A percentile compares a stretch with the other conserved stretches of the same genome.
Conservation (phyloP, 306 rosid species). For the Trifolium fragiferum region DNA sequence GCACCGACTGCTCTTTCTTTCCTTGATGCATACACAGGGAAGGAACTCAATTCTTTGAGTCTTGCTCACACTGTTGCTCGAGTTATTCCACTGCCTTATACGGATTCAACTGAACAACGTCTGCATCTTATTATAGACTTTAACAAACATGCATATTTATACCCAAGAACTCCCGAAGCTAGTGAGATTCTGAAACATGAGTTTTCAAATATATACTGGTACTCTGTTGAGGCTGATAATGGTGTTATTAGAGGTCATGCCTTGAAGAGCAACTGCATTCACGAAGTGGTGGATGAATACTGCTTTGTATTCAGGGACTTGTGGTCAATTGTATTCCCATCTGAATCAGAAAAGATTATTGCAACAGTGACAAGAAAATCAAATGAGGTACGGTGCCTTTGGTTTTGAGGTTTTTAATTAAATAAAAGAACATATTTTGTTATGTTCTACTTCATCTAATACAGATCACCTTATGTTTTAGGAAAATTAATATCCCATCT, state of each 20-base stretch:
- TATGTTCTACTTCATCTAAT: slow-evolving; percentile 22
- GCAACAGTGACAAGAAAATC: slow-evolving; percentile 73
- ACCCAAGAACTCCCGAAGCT: slow-evolving; percentile 91
- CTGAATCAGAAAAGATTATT: slow-evolving; percentile 90
- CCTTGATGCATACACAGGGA: slow-evolving; percentile 82
- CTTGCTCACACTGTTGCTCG: slow-evolving; percentile 66
- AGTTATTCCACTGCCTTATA: slow-evolving; percentile 83
- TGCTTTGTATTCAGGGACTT: slow-evolving; percentile 83
- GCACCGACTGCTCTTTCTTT: slow-evolving; percentile 78
- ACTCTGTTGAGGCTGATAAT: slow-evolving; percentile 75
- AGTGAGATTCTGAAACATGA: slow-evolving; percentile 66
- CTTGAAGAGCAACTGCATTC: slow-evolving; percentile 69
- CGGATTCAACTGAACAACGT: slow-evolving; percentile 89
- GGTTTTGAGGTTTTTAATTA: not conserved
- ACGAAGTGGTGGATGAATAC: slow-evolving; percentile 58
- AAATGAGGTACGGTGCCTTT: slow-evolving; percentile 65
- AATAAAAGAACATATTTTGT: slow-evolving; percentile 21
- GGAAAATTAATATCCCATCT: slow-evolving; percentile 13
- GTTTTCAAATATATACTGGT: slow-evolving; percentile 90
- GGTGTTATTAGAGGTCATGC: slow-evolving; percentile 87
- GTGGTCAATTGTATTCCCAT: slow-evolving; percentile 89
- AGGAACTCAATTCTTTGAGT: slow-evolving; percentile 62
- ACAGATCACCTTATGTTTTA: slow-evolving; percentile 1
- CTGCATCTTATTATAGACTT: slow-evolving; percentile 81
- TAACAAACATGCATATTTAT: slow-evolving; percentile 66